A percentile compares a stretch with the other conserved stretches of the same genome.
phyloP scores from a whole-genome alignment of 169 alveolate species.

The Plasmodium yoelii region DNA sequence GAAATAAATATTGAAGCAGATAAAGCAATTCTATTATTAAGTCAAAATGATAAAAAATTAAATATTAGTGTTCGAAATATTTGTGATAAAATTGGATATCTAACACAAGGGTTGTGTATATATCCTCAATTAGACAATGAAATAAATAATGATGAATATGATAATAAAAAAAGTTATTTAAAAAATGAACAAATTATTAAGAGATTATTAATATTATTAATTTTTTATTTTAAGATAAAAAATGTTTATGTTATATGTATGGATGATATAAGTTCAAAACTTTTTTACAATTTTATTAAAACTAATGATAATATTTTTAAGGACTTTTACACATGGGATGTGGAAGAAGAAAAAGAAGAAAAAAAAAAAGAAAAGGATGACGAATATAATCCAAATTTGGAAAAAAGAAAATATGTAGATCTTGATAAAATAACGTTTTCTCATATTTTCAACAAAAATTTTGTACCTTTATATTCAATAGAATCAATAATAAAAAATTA shows the following conservation, averaged over 20 bases:
- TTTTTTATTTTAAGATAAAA: slow-evolving; percentile 51
- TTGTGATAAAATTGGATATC: slow-evolving; percentile 60
- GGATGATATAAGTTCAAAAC: slow-evolving; percentile 42
- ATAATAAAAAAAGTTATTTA: neutral
- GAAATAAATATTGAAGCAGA: slow-evolving; percentile 56
- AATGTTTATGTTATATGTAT: slow-evolving; percentile 57
- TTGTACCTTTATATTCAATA: slow-evolving; percentile 43
- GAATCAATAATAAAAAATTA: slow-evolving; percentile 40
- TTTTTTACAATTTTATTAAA: slow-evolving; percentile 54
- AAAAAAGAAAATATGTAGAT: slow-evolving; percentile 7
- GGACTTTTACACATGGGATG: neutral
- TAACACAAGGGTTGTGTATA: slow-evolving; percentile 60
- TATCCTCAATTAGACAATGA: slow-evolving; percentile 32
- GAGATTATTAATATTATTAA: slow-evolving; percentile 40
- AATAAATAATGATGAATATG: neutral
- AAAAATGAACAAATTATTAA: slow-evolving; percentile 10
- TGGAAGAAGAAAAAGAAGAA: slow-evolving; percentile 3
- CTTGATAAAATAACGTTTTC: slow-evolving; percentile 48
- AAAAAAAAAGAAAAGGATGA: slow-evolving; percentile 1
- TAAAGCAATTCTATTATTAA: slow-evolving; percentile 57
- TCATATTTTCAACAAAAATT: slow-evolving; percentile 40
- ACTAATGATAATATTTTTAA: slow-evolving; percentile 15
- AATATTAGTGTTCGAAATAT: slow-evolving; percentile 57
- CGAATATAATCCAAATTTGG: too few relatives aligned
- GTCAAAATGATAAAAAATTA: slow-evolving; percentile 50